Percentiles rank a stretch among this genome's conserved stretches.
Evolutionary conservation across 2,329 filamentous ascomycete genomes (phyloP).

Genomic region (Pyrenophora tritici-repentis): DNA sequence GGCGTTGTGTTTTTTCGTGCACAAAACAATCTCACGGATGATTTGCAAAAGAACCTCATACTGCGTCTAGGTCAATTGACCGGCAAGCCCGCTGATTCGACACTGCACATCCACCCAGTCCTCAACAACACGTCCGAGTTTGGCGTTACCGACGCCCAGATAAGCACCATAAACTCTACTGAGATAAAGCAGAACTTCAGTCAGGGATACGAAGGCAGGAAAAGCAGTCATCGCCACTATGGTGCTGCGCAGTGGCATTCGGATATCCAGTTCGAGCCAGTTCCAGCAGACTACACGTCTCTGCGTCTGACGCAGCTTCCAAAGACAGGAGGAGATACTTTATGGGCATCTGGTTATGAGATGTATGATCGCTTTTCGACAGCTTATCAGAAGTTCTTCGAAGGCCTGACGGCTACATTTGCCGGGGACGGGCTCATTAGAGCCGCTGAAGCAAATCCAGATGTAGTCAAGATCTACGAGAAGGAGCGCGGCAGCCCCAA

Average conservation of each 20-base stretch:
- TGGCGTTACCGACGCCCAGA: conserved; percentile 39
- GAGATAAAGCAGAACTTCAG: conserved; percentile 37
- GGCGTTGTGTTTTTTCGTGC: not conserved
- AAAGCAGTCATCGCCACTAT: conserved; percentile 45
- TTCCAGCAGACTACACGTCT: conserved; percentile 67
- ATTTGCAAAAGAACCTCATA: conserved; percentile 12
- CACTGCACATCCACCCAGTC: conserved; percentile 66
- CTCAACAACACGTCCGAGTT: conserved; percentile 34
- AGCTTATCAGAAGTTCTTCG: conserved; percentile 29
- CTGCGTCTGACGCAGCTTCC: conserved; percentile 54
- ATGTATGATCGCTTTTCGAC: conserved; percentile 39
- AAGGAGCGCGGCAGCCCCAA: conserved; percentile 27
- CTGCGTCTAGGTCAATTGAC: conserved; percentile 58
- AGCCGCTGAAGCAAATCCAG: conserved; percentile 16
- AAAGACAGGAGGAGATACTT: conserved; percentile 46
- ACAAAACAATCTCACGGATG: not conserved
- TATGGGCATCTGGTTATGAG: conserved; percentile 53
- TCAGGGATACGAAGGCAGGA: not conserved
- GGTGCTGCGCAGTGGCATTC: conserved; percentile 59
- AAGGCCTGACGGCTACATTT: conserved; percentile 33
- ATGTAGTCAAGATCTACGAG: conserved; percentile 17
- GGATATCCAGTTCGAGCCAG: conserved; percentile 68
- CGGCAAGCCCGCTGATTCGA: conserved; percentile 54
- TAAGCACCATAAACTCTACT: conserved; percentile 44
- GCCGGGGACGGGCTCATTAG: conserved; percentile 26